phyloP scores from a whole-genome alignment of 768 basidiomycete species.

The Mycena alexandri region DNA sequence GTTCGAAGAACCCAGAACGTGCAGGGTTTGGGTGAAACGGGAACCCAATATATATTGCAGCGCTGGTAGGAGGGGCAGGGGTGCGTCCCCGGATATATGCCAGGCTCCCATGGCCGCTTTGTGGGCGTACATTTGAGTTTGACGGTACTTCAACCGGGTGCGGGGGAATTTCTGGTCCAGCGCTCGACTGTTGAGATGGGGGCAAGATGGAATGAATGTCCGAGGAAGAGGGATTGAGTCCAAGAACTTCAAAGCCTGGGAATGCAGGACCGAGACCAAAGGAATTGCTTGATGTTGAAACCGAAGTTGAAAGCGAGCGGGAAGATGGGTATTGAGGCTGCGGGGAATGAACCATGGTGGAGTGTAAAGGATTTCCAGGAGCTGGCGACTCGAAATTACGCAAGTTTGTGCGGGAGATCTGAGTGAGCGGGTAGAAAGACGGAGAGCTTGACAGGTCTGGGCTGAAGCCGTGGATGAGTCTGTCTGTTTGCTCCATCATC shows the following conservation, averaged over 20 bases:
- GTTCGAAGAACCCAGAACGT: neutral
- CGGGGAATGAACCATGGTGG: neutral
- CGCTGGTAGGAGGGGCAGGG: neutral
- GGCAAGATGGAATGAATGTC: too few species aligned
- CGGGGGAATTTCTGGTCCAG: too few species aligned
- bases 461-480: neutral
- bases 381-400: neutral
- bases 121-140: too few species aligned
- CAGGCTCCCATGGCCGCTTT: too few species aligned
- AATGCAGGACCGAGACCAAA: neutral
- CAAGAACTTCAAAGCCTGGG: too few species aligned
- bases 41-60: constrained; percentile 4
- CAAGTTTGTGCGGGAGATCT: neutral
- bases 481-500: neutral
- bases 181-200: too few species aligned
- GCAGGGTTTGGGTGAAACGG: neutral
- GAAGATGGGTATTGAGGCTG: neutral
- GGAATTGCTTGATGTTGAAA: neutral
- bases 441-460: neutral
- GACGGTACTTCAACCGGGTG: too few species aligned
- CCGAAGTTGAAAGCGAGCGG: neutral
- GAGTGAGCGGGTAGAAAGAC: neutral
- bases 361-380: neutral
- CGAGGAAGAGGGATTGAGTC: too few species aligned
- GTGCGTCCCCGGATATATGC: neutral